Evolutionary conservation across 2,329 filamentous ascomycete genomes (phyloP).

Genomic region (Neopestalotiopsis sp.): DNA sequence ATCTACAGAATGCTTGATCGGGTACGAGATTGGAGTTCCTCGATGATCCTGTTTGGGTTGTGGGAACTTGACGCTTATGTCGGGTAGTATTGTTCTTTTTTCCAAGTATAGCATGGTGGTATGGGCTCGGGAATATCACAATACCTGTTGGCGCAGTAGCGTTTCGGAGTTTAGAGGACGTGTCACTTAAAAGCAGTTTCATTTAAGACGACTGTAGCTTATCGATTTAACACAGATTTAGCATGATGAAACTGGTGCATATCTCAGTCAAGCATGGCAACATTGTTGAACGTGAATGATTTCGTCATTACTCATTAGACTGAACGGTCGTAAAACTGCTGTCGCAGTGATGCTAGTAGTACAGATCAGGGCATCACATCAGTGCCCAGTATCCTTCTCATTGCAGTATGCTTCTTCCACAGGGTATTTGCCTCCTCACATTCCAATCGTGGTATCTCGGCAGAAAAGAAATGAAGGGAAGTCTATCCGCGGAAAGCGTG

Average conservation of each 20-base stretch:
- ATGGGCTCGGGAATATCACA: background rate
- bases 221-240: background rate
- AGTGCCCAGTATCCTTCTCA: background rate
- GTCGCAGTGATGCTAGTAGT: background rate
- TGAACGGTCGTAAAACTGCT: background rate
- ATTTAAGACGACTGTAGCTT: background rate
- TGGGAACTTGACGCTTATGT: too few relatives aligned
- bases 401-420: background rate
- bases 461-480: too few relatives aligned
- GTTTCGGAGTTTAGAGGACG: background rate
- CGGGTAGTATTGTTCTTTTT: background rate
- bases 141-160: background rate
- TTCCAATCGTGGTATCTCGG: background rate
- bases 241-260: background rate
- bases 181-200: background rate
- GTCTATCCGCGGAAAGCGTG: background rate
- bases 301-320: background rate
- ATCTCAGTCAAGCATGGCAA: background rate
- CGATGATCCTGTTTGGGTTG: background rate
- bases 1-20: constrained; percentile 87
- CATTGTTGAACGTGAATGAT: background rate
- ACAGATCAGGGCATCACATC: background rate
- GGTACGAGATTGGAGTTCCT: constrained; percentile 80
- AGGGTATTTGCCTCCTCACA: background rate
- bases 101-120: background rate